Evolutionary conservation across 768 basidiomycete species (phyloP), one percentile per base, ranked within the genome.

Genomic region (Jaapia argillacea): DNA sequence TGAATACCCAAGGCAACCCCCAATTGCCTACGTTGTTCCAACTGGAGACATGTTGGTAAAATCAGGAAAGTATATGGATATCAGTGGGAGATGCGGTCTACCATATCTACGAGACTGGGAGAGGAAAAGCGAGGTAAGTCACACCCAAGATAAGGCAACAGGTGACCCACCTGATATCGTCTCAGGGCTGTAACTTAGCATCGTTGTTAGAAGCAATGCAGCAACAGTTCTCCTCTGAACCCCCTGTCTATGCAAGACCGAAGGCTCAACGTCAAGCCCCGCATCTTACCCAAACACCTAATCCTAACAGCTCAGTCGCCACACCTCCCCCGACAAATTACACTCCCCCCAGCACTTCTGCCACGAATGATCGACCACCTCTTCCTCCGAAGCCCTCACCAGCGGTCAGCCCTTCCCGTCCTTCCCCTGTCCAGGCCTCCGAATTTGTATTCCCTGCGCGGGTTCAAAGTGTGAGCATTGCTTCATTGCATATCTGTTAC

Each of bases 201-300:
- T 74, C 69, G 3, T 69, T 99, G 18, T 58, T 93, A 36, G 77
- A 85, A 49, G 79, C 80, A 16, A 74, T 97, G 67, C 81, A 85
- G 51, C 71, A 77, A 31, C 71, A 82, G 44, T 98, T 98, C 64
- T 93, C 89, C 18, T 70, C 70, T 24, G 74, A 80, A 37, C 93
- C 94, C 35, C 93, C 93, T 5, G 78, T 98, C 13, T 96, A 92
- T 58, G 80, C 93, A 24, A 90, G 84, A 61, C 82, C 88, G 13
- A 73, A 67, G 53, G 48, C 59, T 18, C 35, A 55, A 21, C 48
- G 49, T 24, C 54, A 49, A 50, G 48, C 51, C 51, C 45, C 55
- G 27, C 50, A 51, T 24, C 25, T 28, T 38, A 6, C 53, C 35
- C 44, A 22, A 31, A 36, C 44, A 4, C 47, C 54, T 27, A 54